phyloP scores from a whole-genome alignment of 2,329 filamentous ascomycete species.

The Coniochaeta hoffmannii region DNA sequence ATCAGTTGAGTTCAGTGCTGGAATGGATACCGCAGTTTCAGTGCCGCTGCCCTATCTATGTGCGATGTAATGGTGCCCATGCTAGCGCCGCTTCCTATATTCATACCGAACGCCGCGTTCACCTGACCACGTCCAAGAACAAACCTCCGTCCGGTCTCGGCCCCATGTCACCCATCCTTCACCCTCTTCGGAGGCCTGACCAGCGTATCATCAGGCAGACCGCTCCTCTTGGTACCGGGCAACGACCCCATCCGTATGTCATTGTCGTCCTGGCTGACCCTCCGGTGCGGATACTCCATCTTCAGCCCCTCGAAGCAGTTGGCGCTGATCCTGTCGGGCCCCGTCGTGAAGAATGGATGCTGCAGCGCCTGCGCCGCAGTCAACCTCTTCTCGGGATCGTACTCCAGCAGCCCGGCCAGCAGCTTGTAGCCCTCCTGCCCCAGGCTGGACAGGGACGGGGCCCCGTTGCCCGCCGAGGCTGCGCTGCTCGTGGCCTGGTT shows the following conservation, averaged over 20 bases:
- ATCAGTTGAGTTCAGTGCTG: no score
- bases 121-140: neutral
- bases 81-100: no score
- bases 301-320: conserved; percentile 91
- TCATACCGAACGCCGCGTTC: neutral
- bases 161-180: conserved; percentile 41
- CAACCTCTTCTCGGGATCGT: conserved; percentile 82
- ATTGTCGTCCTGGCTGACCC: conserved; percentile 91
- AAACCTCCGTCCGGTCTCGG: neutral
- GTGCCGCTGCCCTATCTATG: neutral
- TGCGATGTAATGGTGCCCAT: neutral
- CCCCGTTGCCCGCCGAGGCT: conserved; percentile 33
- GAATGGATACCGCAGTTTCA: neutral
- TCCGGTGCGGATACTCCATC: conserved; percentile 79
- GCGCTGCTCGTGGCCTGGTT: conserved; percentile 31
- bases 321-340: conserved; percentile 59
- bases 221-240: conserved; percentile 85
- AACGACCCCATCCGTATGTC: conserved; percentile 88
- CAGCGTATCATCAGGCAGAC: conserved; percentile 73
- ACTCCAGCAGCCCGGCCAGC: conserved; percentile 76
- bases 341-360: conserved; percentile 76
- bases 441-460: conserved; percentile 47
- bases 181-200: conserved; percentile 54
- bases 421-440: conserved; percentile 76
- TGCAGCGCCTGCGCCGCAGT: conserved; percentile 84